Evolutionary conservation across 148 eudicot genomes (phyloP).

Genomic region (Cornus florida): DNA sequence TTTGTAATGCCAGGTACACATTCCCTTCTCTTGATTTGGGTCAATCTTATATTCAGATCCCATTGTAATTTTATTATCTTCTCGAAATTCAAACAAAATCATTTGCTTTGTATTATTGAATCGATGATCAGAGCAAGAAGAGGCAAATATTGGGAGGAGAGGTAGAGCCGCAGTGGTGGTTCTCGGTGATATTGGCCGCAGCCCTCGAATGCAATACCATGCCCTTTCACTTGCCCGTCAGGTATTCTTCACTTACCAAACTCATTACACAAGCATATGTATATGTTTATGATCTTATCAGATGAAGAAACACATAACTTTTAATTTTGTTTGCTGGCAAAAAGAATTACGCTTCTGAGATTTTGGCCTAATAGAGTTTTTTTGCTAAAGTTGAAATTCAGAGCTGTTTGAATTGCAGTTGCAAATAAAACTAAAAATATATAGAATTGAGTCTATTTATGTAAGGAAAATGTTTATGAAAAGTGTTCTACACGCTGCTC

Average conservation of each 20-base stretch:
- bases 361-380: no score
- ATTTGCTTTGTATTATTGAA: not conserved
- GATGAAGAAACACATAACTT: no score
- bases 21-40: not conserved
- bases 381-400: no score
- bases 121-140: constrained; percentile 16
- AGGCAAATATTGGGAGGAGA: constrained; percentile 46
- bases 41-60: no score
- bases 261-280: not conserved
- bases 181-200: constrained; percentile 94
- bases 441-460: no score
- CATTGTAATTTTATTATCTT: not conserved
- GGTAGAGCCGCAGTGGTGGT: constrained; percentile 86
- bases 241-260: constrained; percentile 24
- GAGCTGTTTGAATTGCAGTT: no score
- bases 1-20: not conserved
- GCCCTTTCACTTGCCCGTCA: constrained; percentile 93
- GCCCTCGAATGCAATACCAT: constrained; percentile 98
- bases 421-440: no score
- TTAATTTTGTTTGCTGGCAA: no score
- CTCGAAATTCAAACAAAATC: not conserved
- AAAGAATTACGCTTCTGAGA: no score
- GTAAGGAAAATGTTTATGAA: no score
- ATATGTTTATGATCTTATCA: not conserved
- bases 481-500: no score